Base-by-base conservation (phyloP, 805 yeast genomes). In the Zygosaccharomyces lentus region DNA sequence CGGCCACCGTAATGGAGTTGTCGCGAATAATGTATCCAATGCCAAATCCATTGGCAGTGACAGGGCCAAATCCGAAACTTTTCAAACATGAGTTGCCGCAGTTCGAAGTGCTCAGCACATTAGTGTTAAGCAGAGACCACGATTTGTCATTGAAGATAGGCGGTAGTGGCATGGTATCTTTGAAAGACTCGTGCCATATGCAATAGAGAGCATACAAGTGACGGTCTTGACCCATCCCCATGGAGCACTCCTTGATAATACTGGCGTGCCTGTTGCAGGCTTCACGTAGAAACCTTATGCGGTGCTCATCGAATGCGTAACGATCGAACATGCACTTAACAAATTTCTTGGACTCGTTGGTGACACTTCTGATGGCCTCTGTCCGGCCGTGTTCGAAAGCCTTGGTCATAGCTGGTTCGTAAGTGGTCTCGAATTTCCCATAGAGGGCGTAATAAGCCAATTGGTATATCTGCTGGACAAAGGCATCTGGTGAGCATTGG, bases 391-490 rank as follows among this genome's bases (percentile, higher is more conserved):
- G 96, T 52, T 83, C 75, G 62, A 82, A 89, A 48, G 72, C 72
- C 65, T 89, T 89, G 3, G 96, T 90, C 97, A 89, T 89, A 7
- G 96, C 96, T 1, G 97, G 97, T 68, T 89, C 97, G 64, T 89
- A 89, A 5, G 96, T 87, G 53, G 95, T 86, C 65, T 88, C 97
- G 32, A 88, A 91, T 61, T 85, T 86, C 40, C 97, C 96, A 62
- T 89, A 89, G 31, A 89, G 73, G 0, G 96, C 95, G 61, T 87
- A 89, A 65, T 88, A 89, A 3, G 96, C 88, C 7, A 93, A 87
- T 66, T 89, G 96, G 72, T 88, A 87, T 19, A 89, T 84, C 91
- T 89, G 87, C 65, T 89, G 97, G 31, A 85, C 83, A 67, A 85
- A 89, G 0, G 97, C 97, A 72, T 89, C 97, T 0, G 97, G 97